Evolutionary conservation across 495 filamentous ascomycete genomes (phyloP).

Genomic region (Alectoria sarmentosa): DNA sequence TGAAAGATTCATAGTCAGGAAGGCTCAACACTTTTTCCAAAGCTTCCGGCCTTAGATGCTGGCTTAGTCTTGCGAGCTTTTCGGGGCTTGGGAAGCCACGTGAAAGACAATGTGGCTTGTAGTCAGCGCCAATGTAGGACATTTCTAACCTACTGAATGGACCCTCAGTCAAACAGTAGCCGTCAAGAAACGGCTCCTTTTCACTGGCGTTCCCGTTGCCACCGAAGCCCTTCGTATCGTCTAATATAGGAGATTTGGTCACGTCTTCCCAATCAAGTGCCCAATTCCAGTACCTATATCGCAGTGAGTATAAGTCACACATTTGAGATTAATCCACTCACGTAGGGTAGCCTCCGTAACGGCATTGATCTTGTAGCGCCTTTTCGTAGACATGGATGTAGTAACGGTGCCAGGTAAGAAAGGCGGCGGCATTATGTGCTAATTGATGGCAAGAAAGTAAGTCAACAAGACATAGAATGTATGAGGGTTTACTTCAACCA

Average conservation of each 20-base stretch:
- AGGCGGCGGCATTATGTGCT: constrained; percentile 28
- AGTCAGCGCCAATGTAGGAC: constrained; percentile 16
- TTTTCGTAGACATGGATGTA: constrained; percentile 40
- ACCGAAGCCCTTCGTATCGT: constrained; percentile 28
- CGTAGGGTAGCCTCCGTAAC: constrained; percentile 40
- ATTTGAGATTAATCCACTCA: constrained; percentile 22
- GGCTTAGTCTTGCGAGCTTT: constrained; percentile 4
- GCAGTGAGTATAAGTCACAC: not conserved
- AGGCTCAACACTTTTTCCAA: not conserved
- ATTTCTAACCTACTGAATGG: constrained; percentile 22
- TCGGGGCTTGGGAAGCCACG: constrained; percentile 12
- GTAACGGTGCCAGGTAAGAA: constrained; percentile 47
- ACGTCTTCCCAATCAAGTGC: constrained; percentile 26
- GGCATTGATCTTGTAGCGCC: constrained; percentile 38
- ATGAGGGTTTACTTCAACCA: no score
- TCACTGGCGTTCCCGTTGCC: constrained; percentile 27
- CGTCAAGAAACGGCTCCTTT: not conserved
- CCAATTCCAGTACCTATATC: constrained; percentile 28
- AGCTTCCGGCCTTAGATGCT: not conserved
- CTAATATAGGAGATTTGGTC: constrained; percentile 28
- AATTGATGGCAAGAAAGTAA: no score
- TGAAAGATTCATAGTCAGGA: constrained; percentile 22
- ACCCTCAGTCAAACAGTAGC: constrained; percentile 24
- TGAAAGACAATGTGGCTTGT: constrained; percentile 25
- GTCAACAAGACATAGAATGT: no score